Conservation (phyloP, 2,329 filamentous ascomycete genomes). For the Neodidymelliopsis sp. region DNA sequence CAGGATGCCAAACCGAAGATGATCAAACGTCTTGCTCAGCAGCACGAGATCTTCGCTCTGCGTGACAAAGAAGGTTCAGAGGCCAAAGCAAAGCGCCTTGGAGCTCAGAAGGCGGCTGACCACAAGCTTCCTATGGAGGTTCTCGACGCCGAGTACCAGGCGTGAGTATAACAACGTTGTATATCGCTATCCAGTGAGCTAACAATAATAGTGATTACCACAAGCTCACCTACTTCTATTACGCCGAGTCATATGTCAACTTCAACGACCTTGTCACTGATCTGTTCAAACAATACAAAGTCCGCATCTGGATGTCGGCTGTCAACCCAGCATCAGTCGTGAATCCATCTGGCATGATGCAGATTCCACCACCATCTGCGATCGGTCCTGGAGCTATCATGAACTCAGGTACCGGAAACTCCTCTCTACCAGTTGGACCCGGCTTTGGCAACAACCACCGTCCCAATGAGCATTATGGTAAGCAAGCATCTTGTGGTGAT, state of each 20-base stretch:
- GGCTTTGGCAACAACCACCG: slow-evolving; percentile 41
- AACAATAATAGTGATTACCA: slow-evolving; percentile 82
- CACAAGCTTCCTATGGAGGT: slow-evolving; percentile 98
- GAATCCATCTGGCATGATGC: slow-evolving; percentile 43
- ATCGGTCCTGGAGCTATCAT: slow-evolving; percentile 50
- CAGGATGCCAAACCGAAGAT: slow-evolving; percentile 89
- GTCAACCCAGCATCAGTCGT: slow-evolving; percentile 95
- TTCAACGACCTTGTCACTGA: slow-evolving; percentile 98
- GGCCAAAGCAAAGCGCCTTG: slow-evolving; percentile 95
- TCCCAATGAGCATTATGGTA: slow-evolving; percentile 39
- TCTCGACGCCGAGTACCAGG: slow-evolving; percentile 96
- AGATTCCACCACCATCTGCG: slow-evolving; percentile 47
- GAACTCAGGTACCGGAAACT: slow-evolving; percentile 27
- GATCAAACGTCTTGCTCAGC: slow-evolving; percentile 92
- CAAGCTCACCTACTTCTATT: slow-evolving; percentile 99
- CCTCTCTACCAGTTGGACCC: slow-evolving; percentile 40
- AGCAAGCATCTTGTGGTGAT: slow-evolving; percentile 6
- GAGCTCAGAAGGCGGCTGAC: slow-evolving; percentile 95
- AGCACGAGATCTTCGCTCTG: slow-evolving; percentile 86
- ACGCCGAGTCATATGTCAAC: slow-evolving; percentile 97
- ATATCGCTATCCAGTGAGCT: neutral
- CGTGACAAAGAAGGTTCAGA: slow-evolving; percentile 97
- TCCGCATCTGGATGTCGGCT: slow-evolving; percentile 98
- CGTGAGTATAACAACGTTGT: slow-evolving; percentile 68
- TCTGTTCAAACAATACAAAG: slow-evolving; percentile 99